Conservation (phyloP, 2,329 filamentous ascomycete species). For the Decorospora gaudefroyi region DNA sequence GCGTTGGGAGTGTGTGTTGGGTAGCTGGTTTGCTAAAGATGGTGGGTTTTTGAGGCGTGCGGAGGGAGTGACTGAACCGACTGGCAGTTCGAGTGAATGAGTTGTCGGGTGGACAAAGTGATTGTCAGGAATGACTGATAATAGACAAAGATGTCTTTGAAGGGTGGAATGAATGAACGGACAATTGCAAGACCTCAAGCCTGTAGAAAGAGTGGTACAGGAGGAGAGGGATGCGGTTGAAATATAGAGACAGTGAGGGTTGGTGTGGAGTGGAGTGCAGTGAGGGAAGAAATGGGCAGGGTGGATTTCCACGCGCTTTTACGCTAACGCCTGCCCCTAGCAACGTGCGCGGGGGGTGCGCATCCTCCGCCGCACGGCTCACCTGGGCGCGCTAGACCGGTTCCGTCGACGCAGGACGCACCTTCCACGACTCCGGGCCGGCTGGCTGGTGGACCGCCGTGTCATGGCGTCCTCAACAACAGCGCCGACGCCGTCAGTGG, state of each 20-base stretch:
- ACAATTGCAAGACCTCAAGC: slow-evolving; percentile 47
- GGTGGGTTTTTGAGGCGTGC: slow-evolving; percentile 15
- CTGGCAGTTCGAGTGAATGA: slow-evolving; percentile 41
- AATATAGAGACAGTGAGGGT: slow-evolving; percentile 32
- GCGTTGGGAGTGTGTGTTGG: slow-evolving; percentile 14
- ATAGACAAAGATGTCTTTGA: slow-evolving; percentile 45
- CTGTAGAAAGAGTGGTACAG: slow-evolving; percentile 36
- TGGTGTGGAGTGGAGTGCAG: slow-evolving; percentile 20
- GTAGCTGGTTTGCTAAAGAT: slow-evolving; percentile 21
- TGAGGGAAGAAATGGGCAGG: slow-evolving; percentile 10
- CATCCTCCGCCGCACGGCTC: slow-evolving; percentile 33
- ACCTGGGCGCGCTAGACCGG: slow-evolving; percentile 15
- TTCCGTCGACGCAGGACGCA: slow-evolving; percentile 20
- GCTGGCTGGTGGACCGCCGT: slow-evolving; percentile 27
- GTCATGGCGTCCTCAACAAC: slow-evolving; percentile 31
- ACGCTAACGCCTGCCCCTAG: slow-evolving; percentile 22
- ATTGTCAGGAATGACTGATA: slow-evolving; percentile 38
- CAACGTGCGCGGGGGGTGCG: slow-evolving; percentile 20
- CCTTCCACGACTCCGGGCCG: slow-evolving; percentile 26
- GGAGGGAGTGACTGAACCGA: slow-evolving; percentile 39
- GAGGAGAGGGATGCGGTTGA: slow-evolving; percentile 22
- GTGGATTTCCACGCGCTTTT: slow-evolving; percentile 9
- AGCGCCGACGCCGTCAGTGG: not conserved
- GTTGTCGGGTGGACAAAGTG: slow-evolving; percentile 27
- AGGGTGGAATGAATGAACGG: slow-evolving; percentile 37